Conservation (phyloP, 2,329 filamentous ascomycete species). For the Trichoderma semiorbis region DNA sequence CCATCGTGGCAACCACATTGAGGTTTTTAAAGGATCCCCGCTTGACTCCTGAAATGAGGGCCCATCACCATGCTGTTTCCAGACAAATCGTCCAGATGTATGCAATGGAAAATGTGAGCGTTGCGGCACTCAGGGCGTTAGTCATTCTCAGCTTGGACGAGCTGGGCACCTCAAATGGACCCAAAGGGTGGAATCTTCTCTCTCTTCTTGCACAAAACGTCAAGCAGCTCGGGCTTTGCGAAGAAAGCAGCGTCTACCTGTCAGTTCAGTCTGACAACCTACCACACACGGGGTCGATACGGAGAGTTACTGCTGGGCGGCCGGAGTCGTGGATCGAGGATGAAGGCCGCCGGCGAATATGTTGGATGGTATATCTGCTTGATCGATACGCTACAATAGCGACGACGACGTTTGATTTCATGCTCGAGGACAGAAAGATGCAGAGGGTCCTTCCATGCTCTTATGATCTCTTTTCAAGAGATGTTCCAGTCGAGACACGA, state of each 20-base stretch:
- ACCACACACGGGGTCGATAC: conserved; percentile 34
- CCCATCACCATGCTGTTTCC: conserved; percentile 39
- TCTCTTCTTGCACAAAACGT: conserved; percentile 39
- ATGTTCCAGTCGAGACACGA: conserved; percentile 42
- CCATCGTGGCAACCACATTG: conserved; percentile 43
- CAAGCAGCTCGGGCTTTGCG: conserved; percentile 38
- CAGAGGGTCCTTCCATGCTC: conserved; percentile 41
- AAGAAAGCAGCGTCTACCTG: conserved; percentile 39
- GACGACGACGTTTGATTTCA: conserved; percentile 40
- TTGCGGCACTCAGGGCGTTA: conserved; percentile 38
- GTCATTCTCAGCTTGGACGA: conserved; percentile 42
- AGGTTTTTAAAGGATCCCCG: conserved; percentile 41
- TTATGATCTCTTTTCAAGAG: conserved; percentile 43
- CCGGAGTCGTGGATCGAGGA: conserved; percentile 45
- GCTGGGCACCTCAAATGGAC: conserved; percentile 42
- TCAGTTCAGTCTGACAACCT: conserved; percentile 32
- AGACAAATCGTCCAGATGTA: conserved; percentile 41
- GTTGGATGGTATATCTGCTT: conserved; percentile 45
- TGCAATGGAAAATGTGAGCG: conserved; percentile 40
- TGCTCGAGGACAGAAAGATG: conserved; percentile 39
- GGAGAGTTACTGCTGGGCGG: conserved; percentile 33
- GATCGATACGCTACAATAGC: conserved; percentile 44
- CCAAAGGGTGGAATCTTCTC: conserved; percentile 41
- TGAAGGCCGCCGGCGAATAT: conserved; percentile 40
- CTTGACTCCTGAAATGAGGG: conserved; percentile 35